A percentile compares a stretch with the other conserved stretches of the same genome.
These are phyloP conservation scores for Macroventuria anomochaeta DNA, from an alignment of 2,329 filamentous ascomycete genomes.

Conservation along the genomic window DNA sequence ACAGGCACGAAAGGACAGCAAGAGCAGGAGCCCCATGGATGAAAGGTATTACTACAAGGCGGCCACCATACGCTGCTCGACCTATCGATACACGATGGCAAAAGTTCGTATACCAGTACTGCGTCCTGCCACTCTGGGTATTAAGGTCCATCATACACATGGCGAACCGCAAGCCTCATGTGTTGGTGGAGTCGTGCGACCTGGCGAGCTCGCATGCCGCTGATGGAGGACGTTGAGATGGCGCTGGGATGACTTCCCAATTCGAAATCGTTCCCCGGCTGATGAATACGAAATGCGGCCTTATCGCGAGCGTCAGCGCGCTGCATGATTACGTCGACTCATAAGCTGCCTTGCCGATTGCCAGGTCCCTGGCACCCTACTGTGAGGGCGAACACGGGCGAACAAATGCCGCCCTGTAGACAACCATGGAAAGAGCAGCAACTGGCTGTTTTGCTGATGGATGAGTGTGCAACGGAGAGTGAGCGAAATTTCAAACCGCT, in stretches of 20 bases:
- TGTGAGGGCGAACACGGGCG: constrained; percentile 3
- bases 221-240: constrained; percentile 3
- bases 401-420: constrained; percentile 1
- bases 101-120: neutral
- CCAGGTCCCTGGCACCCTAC: constrained; percentile 2
- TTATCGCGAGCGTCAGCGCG: constrained; percentile 15
- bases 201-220: neutral
- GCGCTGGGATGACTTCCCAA: neutral
- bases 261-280: constrained; percentile 3
- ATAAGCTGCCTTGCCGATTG: neutral
- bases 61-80: neutral
- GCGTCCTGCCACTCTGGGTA: constrained; percentile 7
- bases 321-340: neutral
- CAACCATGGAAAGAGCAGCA: neutral
- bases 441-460: neutral
- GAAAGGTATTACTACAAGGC: neutral
- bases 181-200: constrained; percentile 4
- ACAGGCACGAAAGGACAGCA: neutral
- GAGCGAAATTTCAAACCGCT: neutral
- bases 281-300: constrained; percentile 5
- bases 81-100: neutral
- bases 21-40: neutral
- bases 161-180: constrained; percentile 5
- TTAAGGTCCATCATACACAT: constrained; percentile 1
- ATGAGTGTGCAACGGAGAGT: too few species aligned